These are phyloP conservation scores for Hypoxylon cercidicola DNA, from an alignment of 495 filamentous ascomycete genomes.

Conservation along the genomic window DNA sequence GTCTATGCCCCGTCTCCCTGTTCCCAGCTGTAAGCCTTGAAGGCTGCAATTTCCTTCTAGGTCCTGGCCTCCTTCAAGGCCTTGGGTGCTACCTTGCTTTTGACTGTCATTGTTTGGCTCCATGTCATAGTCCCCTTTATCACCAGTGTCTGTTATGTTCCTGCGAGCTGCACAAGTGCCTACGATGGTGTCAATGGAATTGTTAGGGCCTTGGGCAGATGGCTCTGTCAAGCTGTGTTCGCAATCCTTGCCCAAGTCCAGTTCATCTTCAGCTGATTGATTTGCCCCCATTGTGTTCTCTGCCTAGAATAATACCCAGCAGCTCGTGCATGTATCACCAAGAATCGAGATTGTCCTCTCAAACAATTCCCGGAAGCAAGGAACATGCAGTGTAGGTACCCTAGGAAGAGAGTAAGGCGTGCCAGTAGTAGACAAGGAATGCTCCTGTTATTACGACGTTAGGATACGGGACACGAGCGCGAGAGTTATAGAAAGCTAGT, in stretches of 20 bases:
- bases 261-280: not conserved
- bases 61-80: not conserved
- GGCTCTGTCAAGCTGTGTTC: not conserved
- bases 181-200: not conserved
- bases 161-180: not conserved
- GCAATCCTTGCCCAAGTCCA: not conserved
- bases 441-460: too few species aligned
- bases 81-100: not conserved
- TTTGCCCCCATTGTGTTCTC: constrained; percentile 10
- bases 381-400: too few species aligned
- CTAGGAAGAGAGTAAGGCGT: too few species aligned
- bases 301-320: not conserved
- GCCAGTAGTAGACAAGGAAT: too few species aligned
- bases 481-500: too few species aligned
- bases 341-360: not conserved
- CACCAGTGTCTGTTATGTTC: not conserved
- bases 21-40: not conserved
- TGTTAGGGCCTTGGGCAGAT: not conserved
- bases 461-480: too few species aligned
- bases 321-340: not conserved
- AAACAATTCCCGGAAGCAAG: not conserved
- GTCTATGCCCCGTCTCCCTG: not conserved
- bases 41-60: not conserved
- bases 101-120: not conserved
- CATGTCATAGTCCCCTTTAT: not conserved